Evolutionary conservation across 1,284 basidiomycete species (phyloP).

Genomic region (Cutaneotrichosporon dermatis): DNA sequence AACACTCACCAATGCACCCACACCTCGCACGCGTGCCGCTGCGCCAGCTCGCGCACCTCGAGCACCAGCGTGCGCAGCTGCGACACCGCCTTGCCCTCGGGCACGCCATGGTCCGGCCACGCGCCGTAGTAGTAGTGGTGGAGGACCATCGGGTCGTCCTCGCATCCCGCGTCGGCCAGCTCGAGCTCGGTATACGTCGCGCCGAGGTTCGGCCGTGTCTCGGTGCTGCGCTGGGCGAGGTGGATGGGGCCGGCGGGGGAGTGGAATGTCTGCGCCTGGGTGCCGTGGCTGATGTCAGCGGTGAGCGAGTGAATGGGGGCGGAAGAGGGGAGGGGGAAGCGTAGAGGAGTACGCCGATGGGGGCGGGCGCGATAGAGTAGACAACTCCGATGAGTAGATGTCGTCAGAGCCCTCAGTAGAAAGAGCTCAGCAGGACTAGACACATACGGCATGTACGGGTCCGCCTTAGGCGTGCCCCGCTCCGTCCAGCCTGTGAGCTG

Average conservation of each 20-base stretch:
- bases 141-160: conserved; percentile 15
- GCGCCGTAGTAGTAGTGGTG: conserved; percentile 41
- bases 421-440: too few relatives aligned
- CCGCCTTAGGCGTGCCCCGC: conserved; percentile 36
- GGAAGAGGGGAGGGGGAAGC: not conserved
- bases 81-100: conserved; percentile 26
- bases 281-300: not conserved
- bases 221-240: not conserved
- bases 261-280: not conserved
- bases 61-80: conserved; percentile 26
- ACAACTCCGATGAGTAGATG: too few relatives aligned
- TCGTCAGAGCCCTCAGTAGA: too few relatives aligned
- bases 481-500: conserved; percentile 45
- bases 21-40: conserved; percentile 32
- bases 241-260: not conserved
- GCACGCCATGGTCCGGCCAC: conserved; percentile 47
- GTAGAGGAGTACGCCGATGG: not conserved
- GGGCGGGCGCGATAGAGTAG: not conserved
- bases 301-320: too few relatives aligned
- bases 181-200: conserved; percentile 18
- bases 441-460: conserved; percentile 36
- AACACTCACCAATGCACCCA: conserved; percentile 47
- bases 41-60: conserved; percentile 20
- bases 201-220: conserved; percentile 4
- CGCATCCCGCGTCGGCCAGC: not conserved